A percentile compares a stretch with the other conserved stretches of the same genome.
These are phyloP conservation scores for Phoma sp. DNA, from an alignment of 2,329 filamentous ascomycete species.

Conservation along the genomic window DNA sequence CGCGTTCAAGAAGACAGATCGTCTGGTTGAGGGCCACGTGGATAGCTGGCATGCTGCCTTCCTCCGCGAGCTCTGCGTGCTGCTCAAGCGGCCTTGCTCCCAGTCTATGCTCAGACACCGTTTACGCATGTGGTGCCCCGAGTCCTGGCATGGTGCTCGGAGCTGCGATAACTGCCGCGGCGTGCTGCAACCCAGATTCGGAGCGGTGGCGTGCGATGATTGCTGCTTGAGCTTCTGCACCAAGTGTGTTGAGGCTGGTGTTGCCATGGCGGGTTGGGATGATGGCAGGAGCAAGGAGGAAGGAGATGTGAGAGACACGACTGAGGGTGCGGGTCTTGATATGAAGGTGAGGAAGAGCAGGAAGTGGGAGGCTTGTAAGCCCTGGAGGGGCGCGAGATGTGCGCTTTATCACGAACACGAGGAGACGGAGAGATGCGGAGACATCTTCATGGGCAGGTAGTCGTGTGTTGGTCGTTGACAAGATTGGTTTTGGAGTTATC, in stretches of 20 bases:
- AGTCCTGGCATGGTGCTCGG: constrained; percentile 41
- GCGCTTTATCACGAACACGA: constrained; percentile 47
- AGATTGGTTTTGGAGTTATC: background rate
- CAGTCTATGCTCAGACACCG: constrained; percentile 52
- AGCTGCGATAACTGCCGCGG: constrained; percentile 48
- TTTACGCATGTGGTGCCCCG: constrained; percentile 49
- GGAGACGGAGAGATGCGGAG: constrained; percentile 44
- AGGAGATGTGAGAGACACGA: constrained; percentile 14
- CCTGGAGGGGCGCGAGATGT: constrained; percentile 46
- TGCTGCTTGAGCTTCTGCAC: constrained; percentile 52
- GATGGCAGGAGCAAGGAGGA: constrained; percentile 30
- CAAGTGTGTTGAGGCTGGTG: constrained; percentile 45
- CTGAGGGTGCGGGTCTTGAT: constrained; percentile 27
- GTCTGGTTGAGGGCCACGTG: constrained; percentile 53
- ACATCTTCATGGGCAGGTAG: constrained; percentile 40
- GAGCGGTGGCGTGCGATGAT: constrained; percentile 48
- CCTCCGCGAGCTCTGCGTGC: constrained; percentile 54
- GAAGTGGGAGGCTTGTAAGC: constrained; percentile 47
- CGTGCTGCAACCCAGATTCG: constrained; percentile 48
- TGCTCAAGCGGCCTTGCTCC: constrained; percentile 53
- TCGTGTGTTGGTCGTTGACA: background rate
- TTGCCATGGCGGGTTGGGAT: constrained; percentile 41
- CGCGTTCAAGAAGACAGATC: constrained; percentile 60
- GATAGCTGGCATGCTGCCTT: constrained; percentile 58
- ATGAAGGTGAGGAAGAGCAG: constrained; percentile 32